Percentiles rank a stretch among this genome's conserved stretches.
Evolutionary conservation across 768 basidiomycete genomes (phyloP).

Genomic region (Leccinum imitatum): DNA sequence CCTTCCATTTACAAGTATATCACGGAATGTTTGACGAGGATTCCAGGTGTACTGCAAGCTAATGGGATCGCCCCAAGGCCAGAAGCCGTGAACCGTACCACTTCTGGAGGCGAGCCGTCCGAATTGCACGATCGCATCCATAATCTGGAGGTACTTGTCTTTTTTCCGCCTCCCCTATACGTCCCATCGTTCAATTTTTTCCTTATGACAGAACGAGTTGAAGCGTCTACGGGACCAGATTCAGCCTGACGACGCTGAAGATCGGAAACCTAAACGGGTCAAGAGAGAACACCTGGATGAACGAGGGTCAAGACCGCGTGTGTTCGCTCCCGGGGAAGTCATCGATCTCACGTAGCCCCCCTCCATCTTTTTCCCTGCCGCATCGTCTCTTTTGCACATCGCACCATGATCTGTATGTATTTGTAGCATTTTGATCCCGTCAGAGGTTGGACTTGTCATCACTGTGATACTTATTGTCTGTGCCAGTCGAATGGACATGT

Average conservation of each 20-base stretch:
- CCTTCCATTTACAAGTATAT: neutral
- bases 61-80: slow-evolving; percentile 17
- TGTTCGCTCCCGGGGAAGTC: slow-evolving; percentile 9
- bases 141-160: slow-evolving; percentile 8
- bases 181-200: neutral
- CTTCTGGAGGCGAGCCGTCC: neutral
- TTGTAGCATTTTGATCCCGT: too few species aligned
- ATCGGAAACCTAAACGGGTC: slow-evolving; percentile 18
- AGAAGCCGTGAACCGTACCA: neutral
- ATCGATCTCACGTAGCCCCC: slow-evolving; percentile 20
- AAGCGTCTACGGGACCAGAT: slow-evolving; percentile 15
- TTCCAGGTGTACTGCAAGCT: slow-evolving; percentile 20
- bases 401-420: too few species aligned
- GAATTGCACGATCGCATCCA: slow-evolving; percentile 1
- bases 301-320: neutral
- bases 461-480: too few species aligned
- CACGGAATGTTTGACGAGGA: neutral
- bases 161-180: neutral
- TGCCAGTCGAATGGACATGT: too few species aligned
- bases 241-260: neutral
- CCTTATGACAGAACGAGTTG: slow-evolving; percentile 10
- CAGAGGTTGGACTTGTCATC: too few species aligned
- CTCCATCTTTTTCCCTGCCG: too few species aligned
- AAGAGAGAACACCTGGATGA: slow-evolving; percentile 9
- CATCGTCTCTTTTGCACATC: too few species aligned